A percentile compares a stretch with the other conserved stretches of the same genome.
Conservation (phyloP, 331 rosid species). For the Quercus tomentella region DNA sequence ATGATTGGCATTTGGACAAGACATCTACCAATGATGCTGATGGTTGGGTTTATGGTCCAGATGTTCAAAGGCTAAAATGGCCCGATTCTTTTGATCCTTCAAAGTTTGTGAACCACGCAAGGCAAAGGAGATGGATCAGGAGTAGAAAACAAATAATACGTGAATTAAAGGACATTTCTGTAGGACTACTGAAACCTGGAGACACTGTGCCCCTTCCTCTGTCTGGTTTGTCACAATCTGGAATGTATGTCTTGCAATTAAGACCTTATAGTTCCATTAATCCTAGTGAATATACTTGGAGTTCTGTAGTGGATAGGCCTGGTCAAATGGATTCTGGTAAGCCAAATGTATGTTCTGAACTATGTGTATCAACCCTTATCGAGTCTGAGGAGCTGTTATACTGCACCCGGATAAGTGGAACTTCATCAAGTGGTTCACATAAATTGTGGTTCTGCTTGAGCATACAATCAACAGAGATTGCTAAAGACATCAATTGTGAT, state of each 20-base stretch:
- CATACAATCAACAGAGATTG: slow-evolving; percentile 83
- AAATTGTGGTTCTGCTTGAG: slow-evolving; percentile 85
- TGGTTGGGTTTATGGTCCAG: slow-evolving; percentile 83
- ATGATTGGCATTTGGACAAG: slow-evolving; percentile 87
- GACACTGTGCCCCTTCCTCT: slow-evolving; percentile 75
- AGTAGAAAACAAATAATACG: slow-evolving; percentile 49
- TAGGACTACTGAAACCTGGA: slow-evolving; percentile 85
- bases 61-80: slow-evolving; percentile 72
- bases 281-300: slow-evolving; percentile 75
- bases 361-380: slow-evolving; percentile 64
- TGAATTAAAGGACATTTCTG: slow-evolving; percentile 43
- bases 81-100: slow-evolving; percentile 55
- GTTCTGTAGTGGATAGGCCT: slow-evolving; percentile 59
- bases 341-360: slow-evolving; percentile 34
- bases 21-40: slow-evolving; percentile 49
- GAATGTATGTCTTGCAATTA: slow-evolving; percentile 54
- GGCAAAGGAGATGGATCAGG: slow-evolving; percentile 88
- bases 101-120: slow-evolving; percentile 42
- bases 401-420: slow-evolving; percentile 65
- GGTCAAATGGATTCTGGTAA: slow-evolving; percentile 37
- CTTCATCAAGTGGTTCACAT: slow-evolving; percentile 56
- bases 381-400: slow-evolving; percentile 83
- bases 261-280: slow-evolving; percentile 53
- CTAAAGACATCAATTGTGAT: slow-evolving; percentile 85
- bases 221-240: slow-evolving; percentile 64